Conservation (phyloP, 2,329 filamentous ascomycete species). For the Talaromyces sp. region DNA sequence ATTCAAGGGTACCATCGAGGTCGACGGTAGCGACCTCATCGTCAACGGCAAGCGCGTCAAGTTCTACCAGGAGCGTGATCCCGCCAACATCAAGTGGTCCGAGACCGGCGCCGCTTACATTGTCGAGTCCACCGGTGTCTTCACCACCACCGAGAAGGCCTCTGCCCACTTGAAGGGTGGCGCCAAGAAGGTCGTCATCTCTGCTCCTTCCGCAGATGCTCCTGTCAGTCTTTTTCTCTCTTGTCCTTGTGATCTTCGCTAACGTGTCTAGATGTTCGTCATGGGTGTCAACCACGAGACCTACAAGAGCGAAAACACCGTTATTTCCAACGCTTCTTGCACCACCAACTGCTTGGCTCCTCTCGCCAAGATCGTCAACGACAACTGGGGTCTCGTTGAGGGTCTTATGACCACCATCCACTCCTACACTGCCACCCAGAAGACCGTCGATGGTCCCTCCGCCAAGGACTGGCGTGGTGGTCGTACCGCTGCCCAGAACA, state of each 20-base stretch:
- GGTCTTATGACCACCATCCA: conserved; percentile 99
- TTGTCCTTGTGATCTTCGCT: background rate
- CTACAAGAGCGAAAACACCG: conserved; percentile 85
- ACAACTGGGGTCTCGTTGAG: conserved; percentile 96
- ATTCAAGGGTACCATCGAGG: conserved; percentile 88
- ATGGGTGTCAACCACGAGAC: conserved; percentile 97
- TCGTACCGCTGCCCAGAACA: conserved; percentile 98
- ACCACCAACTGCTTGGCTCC: conserved; percentile 99
- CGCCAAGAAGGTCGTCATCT: conserved; percentile 92
- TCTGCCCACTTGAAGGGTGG: conserved; percentile 90
- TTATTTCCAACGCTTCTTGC: conserved; percentile 99
- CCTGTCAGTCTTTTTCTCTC: conserved; percentile 45
- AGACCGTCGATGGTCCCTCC: conserved; percentile 97
- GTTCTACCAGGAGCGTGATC: conserved; percentile 93
- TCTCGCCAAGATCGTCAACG: conserved; percentile 98
- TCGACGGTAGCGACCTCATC: conserved; percentile 67
- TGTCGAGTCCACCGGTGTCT: conserved; percentile 97
- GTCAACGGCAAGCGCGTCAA: conserved; percentile 93
- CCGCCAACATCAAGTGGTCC: conserved; percentile 82
- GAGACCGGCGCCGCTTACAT: conserved; percentile 88
- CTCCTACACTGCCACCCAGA: conserved; percentile 99
- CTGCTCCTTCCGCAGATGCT: conserved; percentile 64
- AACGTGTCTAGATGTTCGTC: conserved; percentile 72
- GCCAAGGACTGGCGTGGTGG: conserved; percentile 99
- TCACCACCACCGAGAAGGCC: conserved; percentile 98